A percentile compares a stretch with the other conserved stretches of the same genome.
phyloP scores from a whole-genome alignment of 129 eudicot species.

The Tagetes erecta region DNA sequence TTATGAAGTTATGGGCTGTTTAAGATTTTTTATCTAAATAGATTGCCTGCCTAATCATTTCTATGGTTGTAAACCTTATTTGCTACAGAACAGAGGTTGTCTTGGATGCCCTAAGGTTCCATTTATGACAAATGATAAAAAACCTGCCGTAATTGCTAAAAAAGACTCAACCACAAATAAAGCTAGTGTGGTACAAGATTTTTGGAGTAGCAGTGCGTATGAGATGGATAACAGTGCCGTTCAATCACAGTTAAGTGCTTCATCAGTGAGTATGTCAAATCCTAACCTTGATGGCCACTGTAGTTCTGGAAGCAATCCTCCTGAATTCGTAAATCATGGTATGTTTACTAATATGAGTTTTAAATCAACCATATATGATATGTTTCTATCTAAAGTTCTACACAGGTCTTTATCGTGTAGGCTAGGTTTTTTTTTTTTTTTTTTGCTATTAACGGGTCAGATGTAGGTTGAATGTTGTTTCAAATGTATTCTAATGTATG shows the following conservation, averaged over 20 bases:
- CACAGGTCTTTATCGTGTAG: not conserved
- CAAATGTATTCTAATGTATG: not conserved
- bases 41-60: slow-evolving; percentile 14
- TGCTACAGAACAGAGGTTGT: slow-evolving; percentile 97
- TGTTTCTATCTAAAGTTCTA: not conserved
- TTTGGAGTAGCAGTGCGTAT: slow-evolving; percentile 68
- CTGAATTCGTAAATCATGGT: slow-evolving; percentile 83
- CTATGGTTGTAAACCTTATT: slow-evolving; percentile 63
- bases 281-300: slow-evolving; percentile 55
- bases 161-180: slow-evolving; percentile 43
- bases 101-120: slow-evolving; percentile 83
- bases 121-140: slow-evolving; percentile 55
- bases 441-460: not conserved
- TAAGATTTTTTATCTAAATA: too few species aligned
- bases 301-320: slow-evolving; percentile 50
- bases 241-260: slow-evolving; percentile 74
- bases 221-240: slow-evolving; percentile 79
- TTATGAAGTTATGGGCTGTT: not conserved
- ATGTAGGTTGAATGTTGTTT: not conserved
- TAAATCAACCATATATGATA: not conserved
- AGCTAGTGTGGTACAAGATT: slow-evolving; percentile 54
- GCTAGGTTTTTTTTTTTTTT: not conserved
- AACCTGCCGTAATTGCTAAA: slow-evolving; percentile 54
- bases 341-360: slow-evolving; percentile 14
- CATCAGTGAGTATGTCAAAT: slow-evolving; percentile 70